Percentiles rank a stretch among this genome's conserved stretches.
Evolutionary conservation across 306 rosid species (phyloP).

Genomic region (Morella rubra): DNA sequence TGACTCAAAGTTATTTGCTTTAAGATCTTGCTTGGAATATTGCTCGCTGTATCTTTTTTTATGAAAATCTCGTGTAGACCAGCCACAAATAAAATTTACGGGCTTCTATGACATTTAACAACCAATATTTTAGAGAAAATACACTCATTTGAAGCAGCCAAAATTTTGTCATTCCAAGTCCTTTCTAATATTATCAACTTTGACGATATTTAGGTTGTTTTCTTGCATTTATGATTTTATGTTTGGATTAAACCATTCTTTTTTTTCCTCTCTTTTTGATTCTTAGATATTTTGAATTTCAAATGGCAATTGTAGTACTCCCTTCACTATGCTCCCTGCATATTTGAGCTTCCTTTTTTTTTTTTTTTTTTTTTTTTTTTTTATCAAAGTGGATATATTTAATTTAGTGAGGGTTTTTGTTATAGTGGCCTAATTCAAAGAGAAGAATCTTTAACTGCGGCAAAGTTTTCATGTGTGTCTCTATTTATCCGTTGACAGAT

Average conservation of each 20-base stretch:
- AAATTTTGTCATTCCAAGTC: neutral
- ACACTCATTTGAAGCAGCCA: neutral
- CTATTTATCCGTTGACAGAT: slow-evolving; percentile 45
- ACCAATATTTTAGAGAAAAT: neutral
- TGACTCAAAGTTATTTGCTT: neutral
- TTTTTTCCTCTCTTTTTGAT: too few species aligned
- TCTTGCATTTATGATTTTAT: neutral
- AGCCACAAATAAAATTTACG: neutral
- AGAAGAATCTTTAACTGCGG: neutral
- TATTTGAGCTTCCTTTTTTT: too few species aligned
- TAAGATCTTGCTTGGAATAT: neutral
- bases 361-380: neutral
- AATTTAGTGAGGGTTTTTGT: slow-evolving; percentile 11
- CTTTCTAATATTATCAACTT: too few species aligned
- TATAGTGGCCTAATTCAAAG: slow-evolving; percentile 15
- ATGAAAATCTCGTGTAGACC: too few species aligned
- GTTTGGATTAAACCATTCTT: too few species aligned
- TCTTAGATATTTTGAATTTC: too few species aligned
- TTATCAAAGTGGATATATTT: neutral
- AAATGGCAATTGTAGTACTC: too few species aligned
- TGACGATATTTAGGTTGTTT: neutral
- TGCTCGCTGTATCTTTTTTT: neutral
- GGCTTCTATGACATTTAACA: neutral
- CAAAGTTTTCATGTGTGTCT: slow-evolving; percentile 18
- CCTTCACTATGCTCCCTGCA: too few species aligned